These are phyloP conservation scores for Bromus sterilis DNA, from an alignment of 176 grass and related monocot species.

Conservation along the genomic window DNA sequence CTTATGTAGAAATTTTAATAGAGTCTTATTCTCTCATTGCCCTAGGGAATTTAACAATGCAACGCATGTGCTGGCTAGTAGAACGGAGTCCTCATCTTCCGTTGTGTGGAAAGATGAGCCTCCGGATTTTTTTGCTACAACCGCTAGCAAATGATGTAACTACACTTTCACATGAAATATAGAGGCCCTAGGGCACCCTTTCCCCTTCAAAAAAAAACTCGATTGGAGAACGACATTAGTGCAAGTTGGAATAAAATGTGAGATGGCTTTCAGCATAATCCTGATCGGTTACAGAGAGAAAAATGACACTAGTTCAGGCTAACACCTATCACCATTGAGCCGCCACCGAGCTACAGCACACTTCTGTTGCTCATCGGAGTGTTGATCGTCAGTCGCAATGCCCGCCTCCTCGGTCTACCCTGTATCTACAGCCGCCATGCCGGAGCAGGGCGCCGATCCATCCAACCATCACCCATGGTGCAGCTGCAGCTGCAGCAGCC, in stretches of 20 bases:
- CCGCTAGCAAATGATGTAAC: too few species aligned
- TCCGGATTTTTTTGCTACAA: too few species aligned
- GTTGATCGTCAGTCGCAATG: not conserved
- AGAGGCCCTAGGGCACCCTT: too few species aligned
- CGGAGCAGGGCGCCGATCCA: not conserved
- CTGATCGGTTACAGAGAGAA: slow-evolving; percentile 8
- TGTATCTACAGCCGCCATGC: slow-evolving; percentile 44
- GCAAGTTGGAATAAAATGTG: not conserved
- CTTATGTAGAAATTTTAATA: too few species aligned
- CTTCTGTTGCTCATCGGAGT: slow-evolving; percentile 1
- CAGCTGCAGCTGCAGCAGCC: slow-evolving; percentile 68
- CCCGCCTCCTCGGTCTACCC: not conserved
- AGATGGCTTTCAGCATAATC: slow-evolving; percentile 1
- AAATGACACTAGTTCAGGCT: slow-evolving; percentile 3
- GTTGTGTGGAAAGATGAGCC: too few species aligned
- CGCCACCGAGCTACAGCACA: not conserved
- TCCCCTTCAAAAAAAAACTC: too few species aligned
- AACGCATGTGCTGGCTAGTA: too few species aligned
- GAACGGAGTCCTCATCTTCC: too few species aligned
- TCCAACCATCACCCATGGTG: slow-evolving; percentile 40
- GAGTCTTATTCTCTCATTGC: too few species aligned
- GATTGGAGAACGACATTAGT: too few species aligned
- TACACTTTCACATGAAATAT: too few species aligned
- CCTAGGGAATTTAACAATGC: too few species aligned
- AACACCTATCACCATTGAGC: not conserved